A percentile compares a stretch with the other conserved stretches of the same genome.
Conservation (phyloP, 1,284 basidiomycete species). For the Moesziomyces antarcticus region DNA sequence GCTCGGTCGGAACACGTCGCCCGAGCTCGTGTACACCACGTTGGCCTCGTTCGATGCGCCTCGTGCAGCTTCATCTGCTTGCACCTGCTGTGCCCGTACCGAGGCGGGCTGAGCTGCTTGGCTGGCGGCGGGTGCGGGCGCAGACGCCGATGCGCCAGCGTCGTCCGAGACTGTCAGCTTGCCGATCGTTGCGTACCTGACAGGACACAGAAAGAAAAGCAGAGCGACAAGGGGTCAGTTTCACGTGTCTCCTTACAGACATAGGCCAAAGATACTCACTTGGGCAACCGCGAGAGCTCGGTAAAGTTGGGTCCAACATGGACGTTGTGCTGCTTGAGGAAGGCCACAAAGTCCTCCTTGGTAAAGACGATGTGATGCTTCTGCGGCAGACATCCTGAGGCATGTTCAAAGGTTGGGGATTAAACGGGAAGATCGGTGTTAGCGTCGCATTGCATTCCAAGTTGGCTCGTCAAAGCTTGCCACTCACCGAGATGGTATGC, state of each 20-base stretch:
- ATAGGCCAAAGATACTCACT: conserved; percentile 16
- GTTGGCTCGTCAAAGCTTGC: neutral
- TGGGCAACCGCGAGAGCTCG: conserved; percentile 57
- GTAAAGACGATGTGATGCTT: conserved; percentile 60
- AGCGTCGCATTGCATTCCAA: neutral
- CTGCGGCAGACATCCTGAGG: conserved; percentile 42
- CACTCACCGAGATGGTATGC: conserved; percentile 57
- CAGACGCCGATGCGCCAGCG: conserved; percentile 20
- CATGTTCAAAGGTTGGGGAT: neutral
- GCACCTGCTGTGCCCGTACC: conserved; percentile 4
- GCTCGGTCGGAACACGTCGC: conserved; percentile 58
- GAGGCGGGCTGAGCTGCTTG: conserved; percentile 5
- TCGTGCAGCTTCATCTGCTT: conserved; percentile 2
- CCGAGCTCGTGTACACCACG: conserved; percentile 52
- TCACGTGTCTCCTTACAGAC: neutral
- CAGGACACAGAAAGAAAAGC: neutral
- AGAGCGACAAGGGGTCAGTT: neutral
- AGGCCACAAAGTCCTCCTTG: conserved; percentile 53
- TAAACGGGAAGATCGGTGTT: neutral
- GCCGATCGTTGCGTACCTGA: conserved; percentile 53
- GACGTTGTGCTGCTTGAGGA: conserved; percentile 60
- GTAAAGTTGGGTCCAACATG: conserved; percentile 58
- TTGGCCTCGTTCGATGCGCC: conserved; percentile 17
- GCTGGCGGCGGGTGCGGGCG: conserved; percentile 6
- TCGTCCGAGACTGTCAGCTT: conserved; percentile 35